Conservation (phyloP, 768 basidiomycete species). For the Astraeus odoratus region DNA sequence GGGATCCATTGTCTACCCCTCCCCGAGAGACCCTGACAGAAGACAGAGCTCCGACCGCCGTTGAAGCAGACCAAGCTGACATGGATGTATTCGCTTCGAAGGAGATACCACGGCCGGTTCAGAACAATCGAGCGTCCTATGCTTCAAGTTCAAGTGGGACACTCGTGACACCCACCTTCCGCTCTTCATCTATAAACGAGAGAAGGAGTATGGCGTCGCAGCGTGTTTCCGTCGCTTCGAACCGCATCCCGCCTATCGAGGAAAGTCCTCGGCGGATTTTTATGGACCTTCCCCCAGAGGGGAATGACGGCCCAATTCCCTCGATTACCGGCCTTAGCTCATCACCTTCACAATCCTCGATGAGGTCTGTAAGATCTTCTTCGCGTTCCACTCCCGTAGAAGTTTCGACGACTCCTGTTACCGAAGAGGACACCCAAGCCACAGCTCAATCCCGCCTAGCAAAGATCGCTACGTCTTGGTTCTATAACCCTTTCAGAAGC, state of each 20-base stretch:
- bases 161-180: conserved; percentile 28
- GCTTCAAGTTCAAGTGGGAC: conserved; percentile 36
- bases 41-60: conserved; percentile 34
- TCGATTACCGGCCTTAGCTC: conserved; percentile 43
- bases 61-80: conserved; percentile 70
- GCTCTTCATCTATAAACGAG: conserved; percentile 27
- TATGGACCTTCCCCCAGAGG: conserved; percentile 46
- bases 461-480: conserved; percentile 69
- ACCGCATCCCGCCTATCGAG: conserved; percentile 57
- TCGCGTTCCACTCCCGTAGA: conserved; percentile 42
- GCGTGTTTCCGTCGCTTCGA: conserved; percentile 42
- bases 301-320: conserved; percentile 25
- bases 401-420: conserved; percentile 15
- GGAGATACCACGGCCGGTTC: conserved; percentile 29
- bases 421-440: conserved; percentile 14
- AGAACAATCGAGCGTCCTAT: conserved; percentile 31
- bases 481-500: conserved; percentile 70
- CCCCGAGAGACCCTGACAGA: conserved; percentile 29
- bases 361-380: conserved; percentile 45
- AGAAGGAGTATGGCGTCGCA: conserved; percentile 36
- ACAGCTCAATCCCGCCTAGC: conserved; percentile 36
- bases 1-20: conserved; percentile 26
- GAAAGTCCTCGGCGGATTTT: conserved; percentile 55
- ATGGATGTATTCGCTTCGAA: conserved; percentile 55
- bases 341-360: conserved; percentile 60